Base-by-base conservation (phyloP, 495 filamentous ascomycete species). In the Thermochaetoides thermophila region DNA sequence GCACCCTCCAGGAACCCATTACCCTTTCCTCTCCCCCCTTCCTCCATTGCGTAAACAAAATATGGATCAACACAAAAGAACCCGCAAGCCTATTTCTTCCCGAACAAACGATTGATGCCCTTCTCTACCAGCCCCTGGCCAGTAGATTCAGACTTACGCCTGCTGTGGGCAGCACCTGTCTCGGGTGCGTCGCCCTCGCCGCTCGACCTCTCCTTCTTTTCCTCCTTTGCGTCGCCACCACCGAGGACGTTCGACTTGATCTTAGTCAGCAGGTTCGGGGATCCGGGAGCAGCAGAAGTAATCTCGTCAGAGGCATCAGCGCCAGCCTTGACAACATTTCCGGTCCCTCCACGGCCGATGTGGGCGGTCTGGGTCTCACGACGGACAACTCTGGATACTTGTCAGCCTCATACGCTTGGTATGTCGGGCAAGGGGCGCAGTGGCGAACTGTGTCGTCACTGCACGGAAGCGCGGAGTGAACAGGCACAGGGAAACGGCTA, bases 261-360 rank as follows among this genome's bases (percentile, higher is more conserved):
- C 21, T 24, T 24, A 6, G 21, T 24, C 21, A 24, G 6, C 21
- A 6, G 21, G 11, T 11, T 24, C 11, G 21, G n/a, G n/a, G n/a
- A n/a, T n/a, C n/a, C n/a, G n/a, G n/a, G n/a, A n/a, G n/a, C n/a
- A n/a, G n/a, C n/a, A n/a, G n/a, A n/a, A n/a, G n/a, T n/a, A n/a
- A n/a, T n/a, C n/a, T n/a, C 14, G 20, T 19, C 9, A 5, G 18
- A n/a, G 22, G 29, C 12, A 23, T 20, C 22, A 38, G 29, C 20
- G 4, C 12, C 16, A 25, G 39, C 40, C 25, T 49, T 55, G 53
- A 63, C 65, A 19, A 74, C 49, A 45, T 75, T 76, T 33, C 66
- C 71, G 16, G 61, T 67, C 28, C 70, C 72, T 23, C 71, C 68
- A 31, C 68, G 68, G 16, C 68, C 68, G 37, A 64, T 44, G 46